Conservation (phyloP, 2,329 filamentous ascomycete genomes). For the Xylaria sp. region DNA sequence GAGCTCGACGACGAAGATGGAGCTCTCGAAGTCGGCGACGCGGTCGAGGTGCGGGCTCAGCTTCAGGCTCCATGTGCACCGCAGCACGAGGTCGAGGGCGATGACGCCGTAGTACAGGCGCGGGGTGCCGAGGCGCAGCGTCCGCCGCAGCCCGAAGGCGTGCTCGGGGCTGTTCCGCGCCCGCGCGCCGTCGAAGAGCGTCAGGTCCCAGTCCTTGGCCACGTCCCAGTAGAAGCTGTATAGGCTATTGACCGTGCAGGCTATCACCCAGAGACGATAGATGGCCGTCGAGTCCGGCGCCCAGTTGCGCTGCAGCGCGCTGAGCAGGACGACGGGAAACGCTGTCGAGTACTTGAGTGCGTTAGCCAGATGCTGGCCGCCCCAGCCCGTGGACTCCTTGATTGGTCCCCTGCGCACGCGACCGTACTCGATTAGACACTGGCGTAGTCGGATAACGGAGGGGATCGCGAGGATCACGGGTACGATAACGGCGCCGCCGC, state of each 20-base stretch:
- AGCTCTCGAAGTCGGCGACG: conserved; percentile 84
- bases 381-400: conserved; percentile 69
- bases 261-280: conserved; percentile 69
- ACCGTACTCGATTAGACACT: conserved; percentile 87
- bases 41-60: conserved; percentile 81
- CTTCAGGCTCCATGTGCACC: conserved; percentile 92
- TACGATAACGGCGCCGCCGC: conserved; percentile 79
- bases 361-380: conserved; percentile 89
- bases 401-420: conserved; percentile 67
- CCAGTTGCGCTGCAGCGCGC: conserved; percentile 68
- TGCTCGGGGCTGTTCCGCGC: conserved; percentile 62
- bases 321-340: conserved; percentile 87
- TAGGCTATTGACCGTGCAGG: conserved; percentile 80
- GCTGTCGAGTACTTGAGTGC: conserved; percentile 93
- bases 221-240: conserved; percentile 99
- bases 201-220: conserved; percentile 94
- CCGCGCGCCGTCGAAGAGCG: conserved; percentile 68
- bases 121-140: conserved; percentile 73
- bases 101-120: conserved; percentile 85
- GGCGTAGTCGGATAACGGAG: conserved; percentile 83
- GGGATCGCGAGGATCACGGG: conserved; percentile 85
- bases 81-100: conserved; percentile 75
- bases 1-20: conserved; percentile 85
- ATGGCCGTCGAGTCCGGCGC: conserved; percentile 48
- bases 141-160: conserved; percentile 77